Conservation (phyloP, 306 rosid species). For the Abrus precatorius region DNA sequence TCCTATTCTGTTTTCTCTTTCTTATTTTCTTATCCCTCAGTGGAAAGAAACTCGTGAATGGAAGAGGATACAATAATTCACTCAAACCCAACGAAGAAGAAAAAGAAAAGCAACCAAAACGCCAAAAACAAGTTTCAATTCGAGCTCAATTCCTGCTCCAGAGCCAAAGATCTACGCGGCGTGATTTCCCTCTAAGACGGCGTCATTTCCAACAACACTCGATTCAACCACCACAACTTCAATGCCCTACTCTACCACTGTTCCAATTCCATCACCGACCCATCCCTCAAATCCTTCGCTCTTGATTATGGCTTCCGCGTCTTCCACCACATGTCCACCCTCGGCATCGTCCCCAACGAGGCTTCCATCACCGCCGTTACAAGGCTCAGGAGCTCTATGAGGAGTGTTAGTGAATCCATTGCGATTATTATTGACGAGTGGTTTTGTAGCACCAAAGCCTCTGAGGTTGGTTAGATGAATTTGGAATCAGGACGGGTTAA, state of each 20-base stretch:
- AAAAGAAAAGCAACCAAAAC: slow-evolving; percentile 56
- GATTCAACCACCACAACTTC: slow-evolving; percentile 72
- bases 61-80: slow-evolving; percentile 24
- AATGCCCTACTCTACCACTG: slow-evolving; percentile 92
- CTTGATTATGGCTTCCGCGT: slow-evolving; percentile 70
- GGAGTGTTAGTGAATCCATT: slow-evolving; percentile 67
- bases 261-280: slow-evolving; percentile 62
- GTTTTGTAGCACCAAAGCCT: slow-evolving; percentile 66
- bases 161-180: slow-evolving; percentile 59
- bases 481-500: slow-evolving; percentile 54
- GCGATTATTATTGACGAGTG: slow-evolving; percentile 71
- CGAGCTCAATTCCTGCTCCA: slow-evolving; percentile 75
- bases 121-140: slow-evolving; percentile 70
- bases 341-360: slow-evolving; percentile 69
- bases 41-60: too few relatives aligned
- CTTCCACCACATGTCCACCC: slow-evolving; percentile 63
- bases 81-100: slow-evolving; percentile 49
- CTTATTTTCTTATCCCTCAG: too few relatives aligned
- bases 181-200: slow-evolving; percentile 69
- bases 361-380: slow-evolving; percentile 81
- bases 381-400: slow-evolving; percentile 69
- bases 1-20: too few relatives aligned
- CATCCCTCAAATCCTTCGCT: slow-evolving; percentile 56
- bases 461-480: slow-evolving; percentile 57
- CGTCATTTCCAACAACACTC: slow-evolving; percentile 53